These are phyloP conservation scores for Mucor lusitanicus DNA, from an alignment of 371 early-diverging fungal genomes.

Conservation along the genomic window DNA sequence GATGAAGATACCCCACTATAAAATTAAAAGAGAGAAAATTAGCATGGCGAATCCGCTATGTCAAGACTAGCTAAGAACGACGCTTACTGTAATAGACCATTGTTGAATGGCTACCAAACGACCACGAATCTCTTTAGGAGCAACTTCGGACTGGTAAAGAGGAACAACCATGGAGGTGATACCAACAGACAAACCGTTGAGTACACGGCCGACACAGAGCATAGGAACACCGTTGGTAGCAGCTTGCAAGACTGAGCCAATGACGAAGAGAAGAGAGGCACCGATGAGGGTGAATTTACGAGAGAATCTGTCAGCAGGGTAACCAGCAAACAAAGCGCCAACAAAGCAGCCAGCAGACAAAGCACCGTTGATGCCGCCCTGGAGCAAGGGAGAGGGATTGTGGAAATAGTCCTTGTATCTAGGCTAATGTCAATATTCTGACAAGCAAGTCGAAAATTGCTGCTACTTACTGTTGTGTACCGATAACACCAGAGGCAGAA, in stretches of 20 bases:
- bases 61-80: too few relatives aligned
- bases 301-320: slow-evolving; percentile 44
- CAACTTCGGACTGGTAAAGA: slow-evolving; percentile 60
- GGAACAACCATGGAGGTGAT: slow-evolving; percentile 44
- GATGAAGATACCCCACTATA: slow-evolving; percentile 6
- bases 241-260: slow-evolving; percentile 44
- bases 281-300: slow-evolving; percentile 44
- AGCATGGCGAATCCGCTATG: too few relatives aligned
- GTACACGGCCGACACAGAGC: slow-evolving; percentile 40
- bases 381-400: slow-evolving; percentile 43
- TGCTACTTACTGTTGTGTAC: slow-evolving; percentile 44
- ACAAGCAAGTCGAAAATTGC: background rate
- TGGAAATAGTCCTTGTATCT: slow-evolving; percentile 60
- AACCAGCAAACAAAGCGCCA: slow-evolving; percentile 44
- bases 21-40: background rate
- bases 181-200: slow-evolving; percentile 48
- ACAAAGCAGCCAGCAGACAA: slow-evolving; percentile 45
- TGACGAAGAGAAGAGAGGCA: slow-evolving; percentile 33
- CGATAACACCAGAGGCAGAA: slow-evolving; percentile 60
- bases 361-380: slow-evolving; percentile 66
- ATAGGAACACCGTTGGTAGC: slow-evolving; percentile 39
- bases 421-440: background rate
- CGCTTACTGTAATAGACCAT: slow-evolving; percentile 81
- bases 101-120: slow-evolving; percentile 71
- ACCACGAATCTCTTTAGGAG: slow-evolving; percentile 70